A percentile compares a stretch with the other conserved stretches of the same genome.
These are phyloP conservation scores for Ogataea methanolica DNA, from an alignment of 805 yeast species.

Conservation along the genomic window DNA sequence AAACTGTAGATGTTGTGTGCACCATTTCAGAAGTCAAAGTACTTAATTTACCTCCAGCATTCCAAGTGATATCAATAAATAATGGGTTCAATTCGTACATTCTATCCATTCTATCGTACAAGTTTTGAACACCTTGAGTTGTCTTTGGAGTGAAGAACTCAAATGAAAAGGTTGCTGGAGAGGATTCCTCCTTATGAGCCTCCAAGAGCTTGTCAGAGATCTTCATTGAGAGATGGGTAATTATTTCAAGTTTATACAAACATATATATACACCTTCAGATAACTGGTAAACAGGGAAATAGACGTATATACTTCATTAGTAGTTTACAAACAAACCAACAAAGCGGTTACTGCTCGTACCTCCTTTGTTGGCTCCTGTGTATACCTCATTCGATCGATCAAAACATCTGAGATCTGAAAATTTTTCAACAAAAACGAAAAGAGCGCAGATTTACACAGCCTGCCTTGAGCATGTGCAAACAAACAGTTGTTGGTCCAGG, in stretches of 20 bases:
- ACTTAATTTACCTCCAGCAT: constrained; percentile 90
- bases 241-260: no score
- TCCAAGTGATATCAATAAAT: constrained; percentile 96
- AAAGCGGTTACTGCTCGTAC: background rate
- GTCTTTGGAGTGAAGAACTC: constrained; percentile 98
- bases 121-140: constrained; percentile 91
- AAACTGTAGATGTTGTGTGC: constrained; percentile 79
- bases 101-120: constrained; percentile 95
- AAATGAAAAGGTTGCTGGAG: constrained; percentile 77
- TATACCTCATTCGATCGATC: background rate
- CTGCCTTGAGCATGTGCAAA: background rate
- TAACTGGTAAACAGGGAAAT: background rate
- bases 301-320: background rate
- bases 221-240: constrained; percentile 31
- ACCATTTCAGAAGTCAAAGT: constrained; percentile 88
- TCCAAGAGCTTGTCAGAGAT: constrained; percentile 40
- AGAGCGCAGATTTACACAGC: background rate
- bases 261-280: background rate
- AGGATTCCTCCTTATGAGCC: constrained; percentile 30
- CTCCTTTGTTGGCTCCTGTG: background rate
- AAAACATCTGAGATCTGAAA: background rate
- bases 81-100: constrained; percentile 91
- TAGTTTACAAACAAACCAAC: background rate
- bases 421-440: background rate
- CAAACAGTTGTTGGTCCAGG: background rate